Evolutionary conservation across 768 basidiomycete genomes (phyloP).

Genomic region (Leccinum pellstonianum): DNA sequence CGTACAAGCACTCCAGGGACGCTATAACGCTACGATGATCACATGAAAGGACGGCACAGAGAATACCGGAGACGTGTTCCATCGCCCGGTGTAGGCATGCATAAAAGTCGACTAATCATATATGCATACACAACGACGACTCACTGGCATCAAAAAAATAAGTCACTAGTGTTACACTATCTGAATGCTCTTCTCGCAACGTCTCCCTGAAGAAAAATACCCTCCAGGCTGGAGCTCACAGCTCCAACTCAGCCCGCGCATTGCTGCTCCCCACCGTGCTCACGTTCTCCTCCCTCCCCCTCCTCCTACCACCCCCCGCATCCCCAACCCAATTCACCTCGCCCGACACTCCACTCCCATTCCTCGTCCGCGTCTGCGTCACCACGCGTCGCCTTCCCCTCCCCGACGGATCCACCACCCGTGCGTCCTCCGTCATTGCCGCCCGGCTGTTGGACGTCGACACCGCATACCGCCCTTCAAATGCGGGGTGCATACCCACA

Average conservation of each 20-base stretch:
- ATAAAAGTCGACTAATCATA: neutral
- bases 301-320: neutral
- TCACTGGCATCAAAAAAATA: neutral
- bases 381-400: constrained; percentile 30
- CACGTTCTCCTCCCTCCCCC: neutral
- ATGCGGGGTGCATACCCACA: constrained; percentile 35
- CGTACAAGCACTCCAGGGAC: too few relatives aligned
- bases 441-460: constrained; percentile 24
- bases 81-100: neutral
- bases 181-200: neutral
- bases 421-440: constrained; percentile 15
- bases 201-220: neutral
- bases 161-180: neutral
- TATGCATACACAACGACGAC: neutral
- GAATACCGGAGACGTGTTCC: neutral
- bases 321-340: constrained; percentile 17
- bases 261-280: constrained; percentile 26
- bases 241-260: constrained; percentile 15
- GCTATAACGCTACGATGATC: too few relatives aligned
- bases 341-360: constrained; percentile 4
- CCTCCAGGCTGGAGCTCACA: constrained; percentile 11
- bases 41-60: too few relatives aligned
- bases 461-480: constrained; percentile 40
- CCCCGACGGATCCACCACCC: constrained; percentile 32
- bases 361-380: neutral